phyloP scores from a whole-genome alignment of 228 moss, liverwort and hornwort species.

The Sphagnum magellanicum region DNA sequence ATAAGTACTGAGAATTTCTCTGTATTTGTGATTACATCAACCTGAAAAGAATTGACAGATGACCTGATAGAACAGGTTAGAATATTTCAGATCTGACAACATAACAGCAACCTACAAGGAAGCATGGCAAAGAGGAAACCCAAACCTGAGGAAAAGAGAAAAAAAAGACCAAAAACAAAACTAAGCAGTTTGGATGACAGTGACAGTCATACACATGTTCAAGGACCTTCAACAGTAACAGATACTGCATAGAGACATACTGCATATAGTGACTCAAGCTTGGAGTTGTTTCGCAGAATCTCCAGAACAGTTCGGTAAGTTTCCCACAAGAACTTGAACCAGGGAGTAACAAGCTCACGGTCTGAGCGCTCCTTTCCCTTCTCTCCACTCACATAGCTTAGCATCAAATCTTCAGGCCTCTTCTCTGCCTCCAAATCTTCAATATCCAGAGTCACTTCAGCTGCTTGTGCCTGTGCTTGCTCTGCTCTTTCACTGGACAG shows the following conservation, averaged over 20 bases:
- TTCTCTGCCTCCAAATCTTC: constrained; percentile 99
- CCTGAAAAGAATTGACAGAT: too few species aligned
- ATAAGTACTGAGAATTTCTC: too few species aligned
- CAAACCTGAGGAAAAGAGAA: too few species aligned
- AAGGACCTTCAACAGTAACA: too few species aligned
- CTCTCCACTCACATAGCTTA: constrained; percentile 98
- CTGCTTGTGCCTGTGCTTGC: constrained; percentile 89
- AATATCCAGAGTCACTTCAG: constrained; percentile 81
- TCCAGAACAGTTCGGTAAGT: constrained; percentile 94
- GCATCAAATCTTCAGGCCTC: constrained; percentile 95
- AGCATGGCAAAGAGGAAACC: too few species aligned
- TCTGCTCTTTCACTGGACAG: constrained; percentile 98
- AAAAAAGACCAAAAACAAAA: too few species aligned
- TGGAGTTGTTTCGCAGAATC: constrained; percentile 94
- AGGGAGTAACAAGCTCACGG: constrained; percentile 92
- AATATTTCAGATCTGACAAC: too few species aligned
- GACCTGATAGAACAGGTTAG: too few species aligned
- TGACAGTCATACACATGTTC: too few species aligned
- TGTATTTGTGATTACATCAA: too few species aligned
- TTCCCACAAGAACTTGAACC: constrained; percentile 99
- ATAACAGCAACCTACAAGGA: too few species aligned
- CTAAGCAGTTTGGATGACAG: too few species aligned
- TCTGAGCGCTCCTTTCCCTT: constrained; percentile 98
- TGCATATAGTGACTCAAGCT: constrained; percentile 85
- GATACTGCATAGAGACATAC: constrained; percentile 18